phyloP scores from a whole-genome alignment of 2,329 filamentous ascomycete genomes.

The Blastomyces gilchristii region DNA sequence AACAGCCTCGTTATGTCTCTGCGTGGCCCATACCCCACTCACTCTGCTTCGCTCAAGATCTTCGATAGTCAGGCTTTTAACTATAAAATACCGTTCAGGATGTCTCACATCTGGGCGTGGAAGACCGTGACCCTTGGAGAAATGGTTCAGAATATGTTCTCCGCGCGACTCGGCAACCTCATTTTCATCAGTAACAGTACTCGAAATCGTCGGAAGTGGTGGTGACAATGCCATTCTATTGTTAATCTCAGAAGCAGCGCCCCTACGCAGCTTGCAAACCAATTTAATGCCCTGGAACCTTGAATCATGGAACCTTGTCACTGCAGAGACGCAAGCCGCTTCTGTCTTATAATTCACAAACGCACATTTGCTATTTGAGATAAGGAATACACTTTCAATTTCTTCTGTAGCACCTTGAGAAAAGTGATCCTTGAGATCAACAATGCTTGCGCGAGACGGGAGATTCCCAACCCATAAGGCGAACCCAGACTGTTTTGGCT shows the following conservation, averaged over 20 bases:
- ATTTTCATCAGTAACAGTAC: neutral
- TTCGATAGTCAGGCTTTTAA: constrained; percentile 86
- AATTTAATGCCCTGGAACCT: constrained; percentile 76
- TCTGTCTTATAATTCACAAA: constrained; percentile 93
- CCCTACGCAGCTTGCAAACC: constrained; percentile 66
- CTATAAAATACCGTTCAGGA: constrained; percentile 74
- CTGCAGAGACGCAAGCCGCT: constrained; percentile 60
- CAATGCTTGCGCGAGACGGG: constrained; percentile 69
- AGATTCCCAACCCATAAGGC: constrained; percentile 95
- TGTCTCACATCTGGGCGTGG: constrained; percentile 25
- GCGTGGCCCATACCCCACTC: constrained; percentile 87
- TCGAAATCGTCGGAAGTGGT: constrained; percentile 19
- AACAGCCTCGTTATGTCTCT: constrained; percentile 79
- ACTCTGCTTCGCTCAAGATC: constrained; percentile 81
- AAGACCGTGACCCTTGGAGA: neutral
- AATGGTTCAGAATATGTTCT: neutral
- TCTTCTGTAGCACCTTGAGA: constrained; percentile 63
- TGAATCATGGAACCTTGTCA: constrained; percentile 80
- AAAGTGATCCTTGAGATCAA: constrained; percentile 82
- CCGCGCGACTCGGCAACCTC: neutral
- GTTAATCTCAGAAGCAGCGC: constrained; percentile 42
- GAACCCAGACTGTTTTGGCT: constrained; percentile 63
- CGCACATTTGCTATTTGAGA: constrained; percentile 93
- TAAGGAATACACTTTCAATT: constrained; percentile 83
- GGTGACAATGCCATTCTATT: constrained; percentile 45